These are phyloP conservation scores for Paracorniculantispora psalliotae DNA, from an alignment of 2,329 filamentous ascomycete species.

Conservation along the genomic window DNA sequence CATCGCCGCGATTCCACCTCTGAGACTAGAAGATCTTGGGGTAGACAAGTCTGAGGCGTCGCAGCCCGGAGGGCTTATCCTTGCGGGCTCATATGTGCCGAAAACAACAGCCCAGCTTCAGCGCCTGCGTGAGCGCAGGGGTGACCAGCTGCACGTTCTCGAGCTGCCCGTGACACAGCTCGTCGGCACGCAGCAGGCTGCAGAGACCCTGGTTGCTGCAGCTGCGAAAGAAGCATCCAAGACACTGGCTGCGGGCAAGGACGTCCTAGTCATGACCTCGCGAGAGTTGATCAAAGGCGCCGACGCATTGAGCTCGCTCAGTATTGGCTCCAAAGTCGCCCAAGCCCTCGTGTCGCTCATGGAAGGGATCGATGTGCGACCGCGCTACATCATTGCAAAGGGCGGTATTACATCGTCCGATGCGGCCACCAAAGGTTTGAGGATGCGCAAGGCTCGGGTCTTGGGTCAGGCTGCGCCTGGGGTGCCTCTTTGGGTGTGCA, in stretches of 20 bases:
- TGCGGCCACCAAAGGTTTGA: conserved; percentile 49
- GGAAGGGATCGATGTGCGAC: conserved; percentile 37
- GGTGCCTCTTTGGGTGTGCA: conserved; percentile 53
- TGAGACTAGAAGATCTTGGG: conserved; percentile 39
- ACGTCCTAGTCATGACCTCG: conserved; percentile 53
- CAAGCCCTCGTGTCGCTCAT: conserved; percentile 44
- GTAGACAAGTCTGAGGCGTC: conserved; percentile 21
- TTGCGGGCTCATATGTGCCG: conserved; percentile 50
- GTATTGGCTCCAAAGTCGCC: conserved; percentile 47
- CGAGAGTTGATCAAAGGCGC: conserved; percentile 38
- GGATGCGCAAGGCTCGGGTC: conserved; percentile 46
- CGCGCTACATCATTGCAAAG: conserved; percentile 54
- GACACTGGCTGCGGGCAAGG: conserved; percentile 36
- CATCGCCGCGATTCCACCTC: conserved; percentile 43
- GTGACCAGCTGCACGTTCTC: conserved; percentile 15
- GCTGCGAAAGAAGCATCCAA: conserved; percentile 12
- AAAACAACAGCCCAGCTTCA: conserved; percentile 45
- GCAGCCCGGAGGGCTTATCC: conserved; percentile 41
- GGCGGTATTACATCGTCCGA: conserved; percentile 57
- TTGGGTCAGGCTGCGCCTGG: conserved; percentile 53
- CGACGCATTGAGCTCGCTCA: conserved; percentile 43
- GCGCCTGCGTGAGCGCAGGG: conserved; percentile 16
- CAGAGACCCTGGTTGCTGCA: conserved; percentile 7
- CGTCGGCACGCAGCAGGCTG: conserved; percentile 10
- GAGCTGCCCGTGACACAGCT: conserved; percentile 18